phyloP scores from a whole-genome alignment of 257 asterid species.

The Ophiorrhiza pumila region DNA sequence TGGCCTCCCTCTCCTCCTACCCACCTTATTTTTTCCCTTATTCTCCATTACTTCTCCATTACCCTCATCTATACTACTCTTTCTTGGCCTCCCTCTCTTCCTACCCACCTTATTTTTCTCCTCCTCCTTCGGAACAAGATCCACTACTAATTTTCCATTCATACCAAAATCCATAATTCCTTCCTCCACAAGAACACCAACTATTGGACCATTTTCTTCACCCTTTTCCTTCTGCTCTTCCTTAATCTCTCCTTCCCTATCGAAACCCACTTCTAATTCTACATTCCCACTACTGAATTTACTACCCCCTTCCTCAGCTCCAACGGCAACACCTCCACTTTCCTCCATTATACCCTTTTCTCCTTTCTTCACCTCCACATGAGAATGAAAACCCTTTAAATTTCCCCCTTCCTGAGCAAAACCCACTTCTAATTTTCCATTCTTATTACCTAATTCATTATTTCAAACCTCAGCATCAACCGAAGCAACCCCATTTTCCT shows the following conservation, averaged over 20 bases:
- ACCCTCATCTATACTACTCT: no score
- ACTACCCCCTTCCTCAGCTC: neutral
- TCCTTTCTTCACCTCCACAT: no score
- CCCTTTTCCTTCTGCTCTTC: neutral
- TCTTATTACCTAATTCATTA: no score
- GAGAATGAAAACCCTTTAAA: no score
- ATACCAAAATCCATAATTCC: neutral
- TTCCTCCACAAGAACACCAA: neutral
- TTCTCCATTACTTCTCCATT: no score
- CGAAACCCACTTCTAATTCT: neutral
- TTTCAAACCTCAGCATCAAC: no score
- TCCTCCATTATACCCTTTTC: neutral
- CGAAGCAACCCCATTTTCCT: no score
- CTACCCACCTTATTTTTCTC: no score
- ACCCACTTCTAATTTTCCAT: no score
- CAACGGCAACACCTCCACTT: neutral
- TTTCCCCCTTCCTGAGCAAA: no score
- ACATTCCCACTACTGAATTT: neutral
- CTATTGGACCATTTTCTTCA: neutral
- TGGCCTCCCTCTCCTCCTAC: constrained; percentile 12
- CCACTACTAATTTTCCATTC: neutral
- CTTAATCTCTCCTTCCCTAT: neutral
- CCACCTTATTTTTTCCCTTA: no score
- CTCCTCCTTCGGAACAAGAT: neutral
- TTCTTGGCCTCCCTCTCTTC: no score